phyloP scores from a whole-genome alignment of 352 stramenopile genomes.

The Phytophthora colocasiae region DNA sequence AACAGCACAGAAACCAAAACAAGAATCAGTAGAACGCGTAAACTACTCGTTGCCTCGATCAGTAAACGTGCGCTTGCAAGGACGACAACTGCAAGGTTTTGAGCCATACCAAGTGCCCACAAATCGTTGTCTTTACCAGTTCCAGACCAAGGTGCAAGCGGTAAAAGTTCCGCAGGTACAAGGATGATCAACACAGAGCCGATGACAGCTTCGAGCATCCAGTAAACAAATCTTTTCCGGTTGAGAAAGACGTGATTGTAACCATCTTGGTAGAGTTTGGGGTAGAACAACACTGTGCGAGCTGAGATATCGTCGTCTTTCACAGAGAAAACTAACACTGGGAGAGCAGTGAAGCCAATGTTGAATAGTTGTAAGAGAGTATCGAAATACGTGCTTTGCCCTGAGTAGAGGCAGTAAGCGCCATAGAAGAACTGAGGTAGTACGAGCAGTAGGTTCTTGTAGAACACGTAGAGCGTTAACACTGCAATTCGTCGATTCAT shows the following conservation, averaged over 20 bases:
- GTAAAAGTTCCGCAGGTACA: slow-evolving; percentile 49
- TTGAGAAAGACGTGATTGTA: slow-evolving; percentile 62
- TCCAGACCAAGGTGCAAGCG: slow-evolving; percentile 50
- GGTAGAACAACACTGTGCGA: slow-evolving; percentile 48
- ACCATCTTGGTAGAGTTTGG: slow-evolving; percentile 64
- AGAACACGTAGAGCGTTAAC: slow-evolving; percentile 88
- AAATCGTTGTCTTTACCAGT: slow-evolving; percentile 70
- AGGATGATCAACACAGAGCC: slow-evolving; percentile 60
- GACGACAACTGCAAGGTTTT: slow-evolving; percentile 71
- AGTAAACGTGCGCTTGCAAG: slow-evolving; percentile 60
- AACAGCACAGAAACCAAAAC: slow-evolving; percentile 43
- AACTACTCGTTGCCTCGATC: slow-evolving; percentile 52
- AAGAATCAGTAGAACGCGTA: slow-evolving; percentile 40
- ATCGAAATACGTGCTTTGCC: slow-evolving; percentile 83
- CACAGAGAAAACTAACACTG: slow-evolving; percentile 70
- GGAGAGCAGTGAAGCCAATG: slow-evolving; percentile 80
- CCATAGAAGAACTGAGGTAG: slow-evolving; percentile 84
- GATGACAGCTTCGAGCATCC: slow-evolving; percentile 66
- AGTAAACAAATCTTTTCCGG: slow-evolving; percentile 50
- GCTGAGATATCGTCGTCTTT: slow-evolving; percentile 66
- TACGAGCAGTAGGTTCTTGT: slow-evolving; percentile 88
- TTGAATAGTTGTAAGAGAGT: slow-evolving; percentile 82
- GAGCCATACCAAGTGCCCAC: slow-evolving; percentile 67
- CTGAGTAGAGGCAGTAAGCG: slow-evolving; percentile 75
- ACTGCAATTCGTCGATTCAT: slow-evolving; percentile 75